phyloP scores from a whole-genome alignment of 192 early-diverging fungal genomes.

The Mortierella antarctica region DNA sequence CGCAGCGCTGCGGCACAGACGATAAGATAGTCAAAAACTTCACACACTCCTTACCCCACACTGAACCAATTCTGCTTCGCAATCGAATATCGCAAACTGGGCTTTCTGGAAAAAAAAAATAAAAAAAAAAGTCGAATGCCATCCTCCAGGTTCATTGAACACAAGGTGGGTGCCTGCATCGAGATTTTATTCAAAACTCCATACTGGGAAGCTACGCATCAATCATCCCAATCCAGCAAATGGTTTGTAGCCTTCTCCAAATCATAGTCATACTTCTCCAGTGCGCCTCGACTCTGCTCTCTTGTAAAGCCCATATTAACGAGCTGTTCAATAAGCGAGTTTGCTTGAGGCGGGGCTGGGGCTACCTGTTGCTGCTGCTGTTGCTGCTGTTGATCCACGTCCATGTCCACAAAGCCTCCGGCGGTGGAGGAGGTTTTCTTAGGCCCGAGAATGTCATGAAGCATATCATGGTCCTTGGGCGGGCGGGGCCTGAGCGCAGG shows the following conservation, averaged over 20 bases:
- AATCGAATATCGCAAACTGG: too few relatives aligned
- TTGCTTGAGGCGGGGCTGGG: constrained; percentile 40
- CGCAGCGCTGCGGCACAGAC: too few relatives aligned
- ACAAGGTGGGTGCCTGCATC: too few relatives aligned
- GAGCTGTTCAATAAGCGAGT: constrained; percentile 59
- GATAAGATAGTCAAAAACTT: too few relatives aligned
- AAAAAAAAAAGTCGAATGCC: neutral
- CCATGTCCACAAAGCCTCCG: neutral
- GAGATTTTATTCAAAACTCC: neutral
- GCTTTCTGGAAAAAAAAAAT: neutral
- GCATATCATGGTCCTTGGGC: constrained; percentile 40
- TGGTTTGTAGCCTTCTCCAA: constrained; percentile 80
- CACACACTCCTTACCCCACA: too few relatives aligned
- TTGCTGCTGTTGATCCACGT: constrained; percentile 6
- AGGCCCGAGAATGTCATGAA: constrained; percentile 13
- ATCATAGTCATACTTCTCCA: constrained; percentile 79
- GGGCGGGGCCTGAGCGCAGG: constrained; percentile 32
- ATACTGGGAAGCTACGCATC: neutral
- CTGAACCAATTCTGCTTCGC: too few relatives aligned
- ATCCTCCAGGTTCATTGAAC: too few relatives aligned
- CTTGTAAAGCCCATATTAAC: constrained; percentile 80
- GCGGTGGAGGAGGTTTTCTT: constrained; percentile 2
- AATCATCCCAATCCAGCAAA: constrained; percentile 71
- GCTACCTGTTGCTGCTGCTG: constrained; percentile 7
- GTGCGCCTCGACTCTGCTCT: constrained; percentile 72